These are phyloP conservation scores for Collybia sp. DNA, from an alignment of 768 basidiomycete species.

Conservation along the genomic window DNA sequence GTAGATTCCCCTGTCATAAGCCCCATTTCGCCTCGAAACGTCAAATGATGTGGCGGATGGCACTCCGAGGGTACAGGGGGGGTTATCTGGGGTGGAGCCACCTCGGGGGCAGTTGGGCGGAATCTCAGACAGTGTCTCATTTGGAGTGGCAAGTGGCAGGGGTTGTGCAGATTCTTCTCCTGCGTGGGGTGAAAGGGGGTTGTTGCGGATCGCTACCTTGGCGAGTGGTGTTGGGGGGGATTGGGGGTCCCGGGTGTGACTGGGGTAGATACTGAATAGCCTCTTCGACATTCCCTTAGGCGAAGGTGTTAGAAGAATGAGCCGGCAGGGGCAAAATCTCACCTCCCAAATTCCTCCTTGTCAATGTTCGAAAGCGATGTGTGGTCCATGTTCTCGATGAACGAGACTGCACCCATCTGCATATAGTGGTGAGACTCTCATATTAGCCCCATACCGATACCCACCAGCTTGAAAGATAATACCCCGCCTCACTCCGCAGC, in stretches of 20 bases:
- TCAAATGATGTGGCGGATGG: no score
- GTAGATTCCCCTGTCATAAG: no score
- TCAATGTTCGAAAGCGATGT: conserved; percentile 91
- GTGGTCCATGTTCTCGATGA: conserved; percentile 98
- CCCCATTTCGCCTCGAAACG: no score
- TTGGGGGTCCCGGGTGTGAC: conserved; percentile 34
- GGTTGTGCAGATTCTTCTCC: conserved; percentile 91
- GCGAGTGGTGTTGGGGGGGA: conserved; percentile 27
- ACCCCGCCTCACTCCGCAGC: conserved; percentile 92
- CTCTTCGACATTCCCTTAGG: conserved; percentile 44
- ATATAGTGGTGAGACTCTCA: neutral
- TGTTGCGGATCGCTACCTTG: conserved; percentile 15
- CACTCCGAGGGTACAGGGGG: no score
- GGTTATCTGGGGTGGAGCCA: no score
- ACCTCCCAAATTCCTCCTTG: conserved; percentile 89
- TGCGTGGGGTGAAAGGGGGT: conserved; percentile 42
- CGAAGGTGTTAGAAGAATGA: neutral
- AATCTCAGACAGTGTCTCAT: conserved; percentile 49
- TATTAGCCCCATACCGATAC: neutral
- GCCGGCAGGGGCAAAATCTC: conserved; percentile 1
- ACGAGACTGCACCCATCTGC: conserved; percentile 94
- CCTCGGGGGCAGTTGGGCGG: no score
- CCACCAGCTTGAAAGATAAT: conserved; percentile 93
- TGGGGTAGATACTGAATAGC: conserved; percentile 46
- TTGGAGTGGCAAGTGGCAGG: conserved; percentile 58